Base-by-base conservation (phyloP, 371 early-diverging fungal species). In the Funneliformis caledonium region DNA sequence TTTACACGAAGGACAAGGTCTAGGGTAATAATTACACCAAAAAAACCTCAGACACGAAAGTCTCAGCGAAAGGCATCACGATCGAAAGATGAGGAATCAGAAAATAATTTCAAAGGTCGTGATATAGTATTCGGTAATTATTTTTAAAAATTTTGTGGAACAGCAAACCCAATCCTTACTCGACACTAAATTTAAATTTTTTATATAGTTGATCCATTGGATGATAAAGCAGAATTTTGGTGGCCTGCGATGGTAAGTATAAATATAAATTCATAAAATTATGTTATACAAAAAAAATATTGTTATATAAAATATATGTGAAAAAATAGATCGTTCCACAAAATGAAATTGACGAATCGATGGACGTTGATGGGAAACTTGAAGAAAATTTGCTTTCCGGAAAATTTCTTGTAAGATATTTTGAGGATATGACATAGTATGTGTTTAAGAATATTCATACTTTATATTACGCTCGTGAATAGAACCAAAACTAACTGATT, bases 371-470 rank as follows among this genome's bases (percentile, higher is more conserved):
- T 43, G 52, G 73, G 12, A 56, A 73, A 52, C 50, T 73, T 73
- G 73, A 73, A 52, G 33, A 52, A 8, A 22, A 52, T 48, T 73
- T 73, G 56, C 73, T 73, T 52, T 56, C 26, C 0, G 52, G 73
- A 16, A 64, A 79, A 47, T 64, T 68, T 59, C 67, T 79, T 59
- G 80, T 79, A 19, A 79, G 65, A 47, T 79, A 79, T 70, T 79
- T 79, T 72, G 80, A 79, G 43, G 80, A 79, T 43, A 52, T 50
- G 47, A 72, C 80, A 37, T 79, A 79, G 76, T 76, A 76, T 47
- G 76, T 56, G 16, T 37, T 50, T 14, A 26, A 47, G 4, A 16
- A 6, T 56, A 19, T 74, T 22, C 59, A 16, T 56, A 11, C 26
- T 37, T 26, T 70, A 16, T 14, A 5, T 14, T 12, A 70, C 19